Evolutionary conservation across 129 eudicot genomes (phyloP).

Genomic region (Tagetes patula): DNA sequence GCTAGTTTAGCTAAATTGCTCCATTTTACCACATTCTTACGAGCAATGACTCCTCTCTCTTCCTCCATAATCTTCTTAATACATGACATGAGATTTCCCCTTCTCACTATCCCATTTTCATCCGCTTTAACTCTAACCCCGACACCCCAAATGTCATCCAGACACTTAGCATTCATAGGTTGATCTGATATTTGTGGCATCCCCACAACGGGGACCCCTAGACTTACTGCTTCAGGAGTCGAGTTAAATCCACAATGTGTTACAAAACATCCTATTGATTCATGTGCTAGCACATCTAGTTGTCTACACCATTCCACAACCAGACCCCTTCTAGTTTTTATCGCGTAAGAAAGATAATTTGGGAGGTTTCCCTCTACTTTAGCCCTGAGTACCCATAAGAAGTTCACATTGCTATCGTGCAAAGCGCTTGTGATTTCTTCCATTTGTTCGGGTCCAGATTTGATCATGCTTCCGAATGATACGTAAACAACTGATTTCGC

Average conservation of each 20-base stretch:
- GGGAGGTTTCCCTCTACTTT: slow-evolving; percentile 30
- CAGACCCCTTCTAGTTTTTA: slow-evolving; percentile 2
- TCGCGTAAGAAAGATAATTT: slow-evolving; percentile 3
- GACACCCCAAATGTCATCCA: slow-evolving; percentile 33
- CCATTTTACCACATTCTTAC: slow-evolving; percentile 30
- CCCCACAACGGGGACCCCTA: slow-evolving; percentile 36
- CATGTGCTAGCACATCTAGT: slow-evolving; percentile 33
- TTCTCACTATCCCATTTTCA: slow-evolving; percentile 27
- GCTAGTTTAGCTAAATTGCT: slow-evolving; percentile 31
- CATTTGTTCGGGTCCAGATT: slow-evolving; percentile 42
- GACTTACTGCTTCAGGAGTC: slow-evolving; percentile 35
- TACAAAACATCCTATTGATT: slow-evolving; percentile 35
- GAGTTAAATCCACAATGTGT: slow-evolving; percentile 46
- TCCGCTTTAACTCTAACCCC: slow-evolving; percentile 28
- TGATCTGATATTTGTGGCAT: slow-evolving; percentile 44
- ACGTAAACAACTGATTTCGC: slow-evolving; percentile 47
- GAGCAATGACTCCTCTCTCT: slow-evolving; percentile 16
- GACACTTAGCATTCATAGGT: slow-evolving; percentile 30
- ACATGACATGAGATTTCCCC: slow-evolving; percentile 23
- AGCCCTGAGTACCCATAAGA: slow-evolving; percentile 58
- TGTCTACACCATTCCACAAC: slow-evolving; percentile 36
- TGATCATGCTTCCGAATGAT: slow-evolving; percentile 49
- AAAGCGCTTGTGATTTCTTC: slow-evolving; percentile 50
- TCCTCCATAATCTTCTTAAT: slow-evolving; percentile 28
- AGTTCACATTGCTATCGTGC: slow-evolving; percentile 19